Evolutionary conservation across 805 yeast genomes (phyloP).

Genomic region (Cyberlindnera xylosilytica): DNA sequence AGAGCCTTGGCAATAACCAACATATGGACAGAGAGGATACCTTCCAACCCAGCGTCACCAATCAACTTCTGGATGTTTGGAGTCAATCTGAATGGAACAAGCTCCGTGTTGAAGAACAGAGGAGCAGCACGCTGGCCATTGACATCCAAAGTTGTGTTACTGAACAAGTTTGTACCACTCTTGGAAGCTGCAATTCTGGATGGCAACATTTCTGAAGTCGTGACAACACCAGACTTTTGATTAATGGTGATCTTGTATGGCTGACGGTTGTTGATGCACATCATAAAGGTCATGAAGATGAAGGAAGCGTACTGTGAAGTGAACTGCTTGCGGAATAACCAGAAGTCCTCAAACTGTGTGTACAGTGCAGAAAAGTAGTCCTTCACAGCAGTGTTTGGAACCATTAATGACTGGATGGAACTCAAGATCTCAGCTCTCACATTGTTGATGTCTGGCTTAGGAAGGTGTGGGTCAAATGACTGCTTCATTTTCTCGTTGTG

Average conservation of each 20-base stretch:
- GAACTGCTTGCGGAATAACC: conserved; percentile 95
- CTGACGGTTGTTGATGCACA: conserved; percentile 88
- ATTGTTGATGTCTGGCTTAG: conserved; percentile 87
- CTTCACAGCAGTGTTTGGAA: conserved; percentile 79
- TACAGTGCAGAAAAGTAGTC: conserved; percentile 71
- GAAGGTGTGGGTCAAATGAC: conserved; percentile 89
- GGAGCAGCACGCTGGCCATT: conserved; percentile 48
- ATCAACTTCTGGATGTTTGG: conserved; percentile 92
- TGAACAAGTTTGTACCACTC: conserved; percentile 34
- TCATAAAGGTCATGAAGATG: conserved; percentile 88
- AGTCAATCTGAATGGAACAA: conserved; percentile 93
- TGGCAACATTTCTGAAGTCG: conserved; percentile 96
- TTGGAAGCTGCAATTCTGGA: conserved; percentile 61
- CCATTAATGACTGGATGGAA: conserved; percentile 82
- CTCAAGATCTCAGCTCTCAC: conserved; percentile 88
- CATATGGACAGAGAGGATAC: conserved; percentile 80
- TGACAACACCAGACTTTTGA: conserved; percentile 78
- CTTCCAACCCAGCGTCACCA: conserved; percentile 93
- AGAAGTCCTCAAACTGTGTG: conserved; percentile 85
- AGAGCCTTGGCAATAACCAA: conserved; percentile 85
- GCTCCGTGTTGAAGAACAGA: conserved; percentile 83
- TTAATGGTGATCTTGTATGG: conserved; percentile 91
- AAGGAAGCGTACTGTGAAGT: conserved; percentile 93
- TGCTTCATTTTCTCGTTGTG: conserved; percentile 83
- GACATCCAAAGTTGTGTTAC: conserved; percentile 35